phyloP scores from a whole-genome alignment of 2,329 filamentous ascomycete species.

The Sporothrix dimorphospora region DNA sequence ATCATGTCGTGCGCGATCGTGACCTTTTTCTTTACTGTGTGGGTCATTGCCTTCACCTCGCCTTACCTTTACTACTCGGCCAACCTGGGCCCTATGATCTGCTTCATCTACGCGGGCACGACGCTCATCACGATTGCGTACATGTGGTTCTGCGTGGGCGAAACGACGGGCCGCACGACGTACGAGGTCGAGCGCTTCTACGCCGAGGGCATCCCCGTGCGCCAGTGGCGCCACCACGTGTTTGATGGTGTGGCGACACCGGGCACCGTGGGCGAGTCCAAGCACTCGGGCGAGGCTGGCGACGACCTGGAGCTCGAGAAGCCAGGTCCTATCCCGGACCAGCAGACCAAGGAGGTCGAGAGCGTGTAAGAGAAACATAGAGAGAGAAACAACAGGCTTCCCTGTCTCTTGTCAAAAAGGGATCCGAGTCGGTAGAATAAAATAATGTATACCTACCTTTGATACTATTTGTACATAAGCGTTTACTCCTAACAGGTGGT shows the following conservation, averaged over 20 bases:
- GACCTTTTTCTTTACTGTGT: constrained; percentile 49
- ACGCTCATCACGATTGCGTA: constrained; percentile 1
- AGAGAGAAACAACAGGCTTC: too few relatives aligned
- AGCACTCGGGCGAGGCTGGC: neutral
- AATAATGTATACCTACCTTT: neutral
- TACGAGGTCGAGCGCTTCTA: constrained; percentile 20
- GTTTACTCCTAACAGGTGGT: neutral
- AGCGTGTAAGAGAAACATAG: neutral
- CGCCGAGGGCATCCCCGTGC: constrained; percentile 4
- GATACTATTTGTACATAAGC: neutral
- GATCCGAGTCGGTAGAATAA: neutral
- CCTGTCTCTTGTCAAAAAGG: too few relatives aligned
- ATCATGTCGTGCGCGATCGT: constrained; percentile 46
- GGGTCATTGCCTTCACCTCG: constrained; percentile 40
- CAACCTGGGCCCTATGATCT: constrained; percentile 16
- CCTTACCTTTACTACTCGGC: constrained; percentile 22
- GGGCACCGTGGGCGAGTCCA: neutral
- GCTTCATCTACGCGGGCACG: constrained; percentile 16
- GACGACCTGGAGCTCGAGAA: neutral
- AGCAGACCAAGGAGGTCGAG: neutral
- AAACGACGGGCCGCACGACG: constrained; percentile 14
- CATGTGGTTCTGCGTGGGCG: constrained; percentile 19
- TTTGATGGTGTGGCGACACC: neutral
- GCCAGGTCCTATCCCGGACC: neutral
- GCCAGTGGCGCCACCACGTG: constrained; percentile 18